Evolutionary conservation across 2,329 filamentous ascomycete genomes (phyloP), one percentile per base, ranked within the genome.

Genomic region (Colletotrichum destructivum): DNA sequence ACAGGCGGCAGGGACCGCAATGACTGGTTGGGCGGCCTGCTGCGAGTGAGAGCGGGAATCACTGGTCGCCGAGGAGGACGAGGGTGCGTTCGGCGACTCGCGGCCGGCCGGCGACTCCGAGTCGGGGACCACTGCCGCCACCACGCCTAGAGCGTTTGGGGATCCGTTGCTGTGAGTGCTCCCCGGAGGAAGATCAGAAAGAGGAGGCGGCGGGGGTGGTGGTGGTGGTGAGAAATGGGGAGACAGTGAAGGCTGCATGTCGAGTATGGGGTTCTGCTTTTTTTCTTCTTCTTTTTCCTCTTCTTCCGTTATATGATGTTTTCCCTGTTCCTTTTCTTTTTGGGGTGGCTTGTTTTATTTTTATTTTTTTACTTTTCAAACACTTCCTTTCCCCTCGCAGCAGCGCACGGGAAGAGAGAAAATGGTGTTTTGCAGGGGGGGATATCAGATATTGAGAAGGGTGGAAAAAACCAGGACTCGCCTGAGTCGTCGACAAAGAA

Each of bases 1-100:
- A 77, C 88, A 90, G 31, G 88, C 88, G 40, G 88, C 86, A 59
- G 87, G 83, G 66, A 86, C 80, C 40, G 82, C 79, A 66, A 86
- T 79, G 51, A 82, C 78, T 72, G 80, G 74, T 35, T 60, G 60
- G 6, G n/a, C n/a, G 31, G 31, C 31, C 31, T 31, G 31, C 31
- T 9, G 31, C 31, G 31, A 31, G 46, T 69, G 69, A 77, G 76
- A 52, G 52, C 68, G 69, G 57, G 72, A 31, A 49, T 75, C 74
- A 38, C 64, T 69, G 57, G 69, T 69, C 38, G 71, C 55, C 40
- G 75, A 77, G 23, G 76, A 77, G 59, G 75, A 77, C 21, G 76
- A 77, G 59, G 76, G 61, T 51, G 69, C 66, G n/a, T 63, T 70
- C 16, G 69, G 69, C 23, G 66, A 72, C 40, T 72, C 61, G 42